Conservation (phyloP, 495 filamentous ascomycete species). For the Pyrenopolyporus hunteri region DNA sequence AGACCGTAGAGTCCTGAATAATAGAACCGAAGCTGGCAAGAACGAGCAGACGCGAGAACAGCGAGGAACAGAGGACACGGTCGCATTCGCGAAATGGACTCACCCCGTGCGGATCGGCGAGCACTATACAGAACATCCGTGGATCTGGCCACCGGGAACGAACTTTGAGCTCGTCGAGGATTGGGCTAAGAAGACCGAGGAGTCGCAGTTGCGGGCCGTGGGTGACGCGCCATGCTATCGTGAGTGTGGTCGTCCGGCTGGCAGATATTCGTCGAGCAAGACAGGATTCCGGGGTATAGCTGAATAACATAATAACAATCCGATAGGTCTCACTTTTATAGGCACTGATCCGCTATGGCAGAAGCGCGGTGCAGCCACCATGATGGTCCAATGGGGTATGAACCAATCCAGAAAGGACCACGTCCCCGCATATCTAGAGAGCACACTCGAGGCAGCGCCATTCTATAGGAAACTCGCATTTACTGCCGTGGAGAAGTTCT, state of each 20-base stretch:
- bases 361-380: conserved; percentile 40
- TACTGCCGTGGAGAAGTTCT: conserved; percentile 12
- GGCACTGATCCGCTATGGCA: conserved; percentile 41
- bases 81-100: conserved; percentile 52
- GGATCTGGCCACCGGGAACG: conserved; percentile 46
- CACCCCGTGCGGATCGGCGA: conserved; percentile 33
- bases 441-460: conserved; percentile 41
- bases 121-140: conserved; percentile 25
- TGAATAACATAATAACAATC: too few species aligned
- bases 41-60: background rate
- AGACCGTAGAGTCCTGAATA: background rate
- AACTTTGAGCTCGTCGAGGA: conserved; percentile 31
- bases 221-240: conserved; percentile 42
- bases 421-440: conserved; percentile 44
- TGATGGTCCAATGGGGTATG: conserved; percentile 44
- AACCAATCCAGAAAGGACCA: conserved; percentile 21
- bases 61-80: conserved; percentile 11
- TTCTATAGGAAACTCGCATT: conserved; percentile 44
- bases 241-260: too few species aligned
- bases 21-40: background rate
- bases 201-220: conserved; percentile 31
- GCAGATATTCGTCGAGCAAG: too few species aligned
- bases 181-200: conserved; percentile 41
- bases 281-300: too few species aligned
- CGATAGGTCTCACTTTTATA: conserved; percentile 43